These are phyloP conservation scores for Pseudonectria foliicola DNA, from an alignment of 2,329 filamentous ascomycete species.

Conservation along the genomic window DNA sequence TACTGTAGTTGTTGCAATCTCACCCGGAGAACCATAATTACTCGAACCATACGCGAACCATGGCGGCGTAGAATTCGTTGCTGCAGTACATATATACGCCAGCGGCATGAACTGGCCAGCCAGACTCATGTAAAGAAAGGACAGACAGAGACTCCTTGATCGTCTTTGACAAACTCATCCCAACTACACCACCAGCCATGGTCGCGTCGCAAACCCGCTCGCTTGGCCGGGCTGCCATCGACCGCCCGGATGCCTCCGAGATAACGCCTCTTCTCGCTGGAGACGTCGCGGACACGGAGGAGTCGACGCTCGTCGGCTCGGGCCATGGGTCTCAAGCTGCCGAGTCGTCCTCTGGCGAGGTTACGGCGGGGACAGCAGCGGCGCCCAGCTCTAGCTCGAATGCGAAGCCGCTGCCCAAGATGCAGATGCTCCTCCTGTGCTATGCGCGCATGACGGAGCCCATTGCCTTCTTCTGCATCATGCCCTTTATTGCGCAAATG, in stretches of 20 bases:
- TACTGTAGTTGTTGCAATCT: too few relatives aligned
- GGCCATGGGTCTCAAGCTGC: neutral
- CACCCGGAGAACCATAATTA: too few relatives aligned
- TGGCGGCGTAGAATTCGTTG: too few relatives aligned
- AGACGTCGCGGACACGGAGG: conserved; percentile 15
- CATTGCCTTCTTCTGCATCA: conserved; percentile 76
- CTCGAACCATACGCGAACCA: too few relatives aligned
- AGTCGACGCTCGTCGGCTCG: conserved; percentile 18
- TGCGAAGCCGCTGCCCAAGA: conserved; percentile 29
- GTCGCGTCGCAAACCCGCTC: conserved; percentile 2
- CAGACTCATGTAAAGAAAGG: too few relatives aligned
- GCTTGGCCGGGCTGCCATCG: conserved; percentile 3
- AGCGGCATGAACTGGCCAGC: too few relatives aligned
- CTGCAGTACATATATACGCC: too few relatives aligned
- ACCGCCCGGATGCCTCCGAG: conserved; percentile 10
- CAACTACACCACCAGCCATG: conserved; percentile 7
- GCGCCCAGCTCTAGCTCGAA: conserved; percentile 1
- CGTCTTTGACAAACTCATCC: neutral
- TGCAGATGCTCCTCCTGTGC: conserved; percentile 68
- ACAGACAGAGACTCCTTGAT: too few relatives aligned
- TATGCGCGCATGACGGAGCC: conserved; percentile 67
- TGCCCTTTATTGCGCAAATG: conserved; percentile 77
- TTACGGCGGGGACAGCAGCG: neutral
- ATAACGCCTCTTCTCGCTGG: conserved; percentile 15
- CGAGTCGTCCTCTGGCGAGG: too few relatives aligned